Conservation (phyloP, 2,329 filamentous ascomycete species). For the Fusarium avenaceum region DNA sequence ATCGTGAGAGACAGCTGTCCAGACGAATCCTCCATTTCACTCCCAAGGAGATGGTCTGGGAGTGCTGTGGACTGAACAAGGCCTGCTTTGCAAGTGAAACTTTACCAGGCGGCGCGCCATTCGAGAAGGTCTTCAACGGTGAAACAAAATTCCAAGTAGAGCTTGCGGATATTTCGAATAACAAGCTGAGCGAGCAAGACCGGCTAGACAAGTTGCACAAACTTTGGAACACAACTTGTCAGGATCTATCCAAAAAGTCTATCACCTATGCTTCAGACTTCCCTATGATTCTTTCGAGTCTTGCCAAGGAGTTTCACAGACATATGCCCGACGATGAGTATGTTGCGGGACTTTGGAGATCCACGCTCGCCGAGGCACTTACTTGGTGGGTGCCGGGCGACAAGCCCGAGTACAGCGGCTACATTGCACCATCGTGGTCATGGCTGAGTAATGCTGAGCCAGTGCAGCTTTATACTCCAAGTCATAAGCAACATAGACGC, state of each 20-base stretch:
- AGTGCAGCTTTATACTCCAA: neutral
- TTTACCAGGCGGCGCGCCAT: neutral
- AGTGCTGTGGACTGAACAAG: neutral
- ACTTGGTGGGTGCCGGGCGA: neutral
- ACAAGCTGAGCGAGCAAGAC: neutral
- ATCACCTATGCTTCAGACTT: neutral
- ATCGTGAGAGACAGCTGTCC: neutral
- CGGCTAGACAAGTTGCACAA: neutral
- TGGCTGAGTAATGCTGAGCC: neutral
- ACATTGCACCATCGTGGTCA: constrained; percentile 2
- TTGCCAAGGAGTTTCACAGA: neutral
- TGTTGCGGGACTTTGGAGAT: neutral
- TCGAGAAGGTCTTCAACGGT: neutral
- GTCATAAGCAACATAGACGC: neutral
- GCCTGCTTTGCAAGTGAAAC: neutral
- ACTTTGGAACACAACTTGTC: constrained; percentile 1
- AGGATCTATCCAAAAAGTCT: constrained; percentile 1
- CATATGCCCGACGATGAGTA: neutral
- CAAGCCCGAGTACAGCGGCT: neutral
- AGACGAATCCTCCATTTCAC: neutral
- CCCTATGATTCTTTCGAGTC: neutral
- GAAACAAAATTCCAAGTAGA: neutral
- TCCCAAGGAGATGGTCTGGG: neutral
- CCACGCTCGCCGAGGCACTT: neutral
- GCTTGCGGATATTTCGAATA: neutral